Evolutionary conservation across 768 basidiomycete genomes (phyloP).

Genomic region (Pilatotrama ljubarskyi): DNA sequence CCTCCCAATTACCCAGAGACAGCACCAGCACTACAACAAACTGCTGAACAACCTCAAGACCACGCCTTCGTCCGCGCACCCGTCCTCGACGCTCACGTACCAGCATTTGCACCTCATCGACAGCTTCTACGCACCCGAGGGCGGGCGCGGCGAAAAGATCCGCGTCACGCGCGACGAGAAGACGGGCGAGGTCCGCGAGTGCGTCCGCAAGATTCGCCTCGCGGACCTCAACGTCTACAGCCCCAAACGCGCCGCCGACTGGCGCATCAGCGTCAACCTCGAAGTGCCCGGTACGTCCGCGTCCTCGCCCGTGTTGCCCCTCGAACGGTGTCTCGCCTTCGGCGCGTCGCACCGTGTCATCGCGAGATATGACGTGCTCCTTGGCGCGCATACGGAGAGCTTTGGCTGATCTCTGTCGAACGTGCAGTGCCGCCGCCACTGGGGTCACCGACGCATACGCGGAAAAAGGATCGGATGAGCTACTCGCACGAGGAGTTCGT

Average conservation of each 20-base stretch:
- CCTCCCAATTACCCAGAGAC: too few species aligned
- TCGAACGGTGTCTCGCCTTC: not conserved
- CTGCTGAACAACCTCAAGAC: constrained; percentile 83
- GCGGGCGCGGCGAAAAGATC: constrained; percentile 53
- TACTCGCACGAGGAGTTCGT: constrained; percentile 92
- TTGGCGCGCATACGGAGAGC: not conserved
- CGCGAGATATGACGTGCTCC: not conserved
- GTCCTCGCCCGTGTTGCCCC: not conserved
- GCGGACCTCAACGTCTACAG: constrained; percentile 87
- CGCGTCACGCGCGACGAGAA: constrained; percentile 86
- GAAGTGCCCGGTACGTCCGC: constrained; percentile 76
- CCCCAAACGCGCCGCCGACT: constrained; percentile 83
- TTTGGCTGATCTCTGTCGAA: not conserved
- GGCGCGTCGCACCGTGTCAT: not conserved
- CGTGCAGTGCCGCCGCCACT: constrained; percentile 62
- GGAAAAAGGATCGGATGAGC: constrained; percentile 88
- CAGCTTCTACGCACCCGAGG: constrained; percentile 62
- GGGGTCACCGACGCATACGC: constrained; percentile 58
- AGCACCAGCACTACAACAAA: constrained; percentile 85
- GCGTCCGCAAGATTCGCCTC: constrained; percentile 78
- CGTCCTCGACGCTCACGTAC: constrained; percentile 65
- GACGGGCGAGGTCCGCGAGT: constrained; percentile 62
- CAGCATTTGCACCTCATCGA: constrained; percentile 78
- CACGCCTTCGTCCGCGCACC: constrained; percentile 53
- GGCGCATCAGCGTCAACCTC: constrained; percentile 90